Conservation (phyloP, 495 filamentous ascomycete genomes). For the Penicillium canariense region DNA sequence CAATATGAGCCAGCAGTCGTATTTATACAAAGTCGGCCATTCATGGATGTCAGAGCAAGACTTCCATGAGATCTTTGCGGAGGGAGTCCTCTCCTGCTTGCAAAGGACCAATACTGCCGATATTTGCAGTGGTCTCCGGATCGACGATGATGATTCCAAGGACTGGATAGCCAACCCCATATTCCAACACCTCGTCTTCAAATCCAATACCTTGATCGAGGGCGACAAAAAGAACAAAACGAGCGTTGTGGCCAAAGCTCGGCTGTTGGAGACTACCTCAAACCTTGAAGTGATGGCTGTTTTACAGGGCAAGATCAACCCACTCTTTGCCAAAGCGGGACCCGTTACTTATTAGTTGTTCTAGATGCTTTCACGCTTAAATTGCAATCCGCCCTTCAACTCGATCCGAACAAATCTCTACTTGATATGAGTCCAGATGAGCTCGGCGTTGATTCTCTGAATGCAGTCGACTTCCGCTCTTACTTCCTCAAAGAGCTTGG, state of each 20-base stretch:
- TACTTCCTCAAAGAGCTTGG: conserved; percentile 50
- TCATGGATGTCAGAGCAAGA: conserved; percentile 57
- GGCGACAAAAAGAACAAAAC: conserved; percentile 18
- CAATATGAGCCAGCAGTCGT: conserved; percentile 25
- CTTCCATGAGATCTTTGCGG: conserved; percentile 58
- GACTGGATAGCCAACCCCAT: conserved; percentile 35
- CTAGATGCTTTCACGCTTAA: conserved; percentile 11
- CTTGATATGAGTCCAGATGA: conserved; percentile 34
- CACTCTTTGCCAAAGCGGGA: not conserved
- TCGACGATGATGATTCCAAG: conserved; percentile 26
- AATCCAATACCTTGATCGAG: conserved; percentile 12
- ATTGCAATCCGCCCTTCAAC: conserved; percentile 13
- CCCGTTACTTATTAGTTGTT: not conserved
- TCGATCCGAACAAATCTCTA: conserved; percentile 4
- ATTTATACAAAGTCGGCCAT: conserved; percentile 23
- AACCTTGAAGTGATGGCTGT: conserved; percentile 12
- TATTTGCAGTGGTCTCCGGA: conserved; percentile 21
- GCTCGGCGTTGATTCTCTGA: conserved; percentile 52
- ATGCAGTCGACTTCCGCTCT: conserved; percentile 57
- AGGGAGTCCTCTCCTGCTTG: conserved; percentile 43
- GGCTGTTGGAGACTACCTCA: conserved; percentile 19
- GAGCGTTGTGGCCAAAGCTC: conserved; percentile 22
- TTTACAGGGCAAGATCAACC: conserved; percentile 7
- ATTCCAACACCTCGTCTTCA: conserved; percentile 25
- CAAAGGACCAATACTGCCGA: conserved; percentile 3